Evolutionary conservation across 768 basidiomycete genomes (phyloP), one percentile per base, ranked within the genome.

Genomic region (Trametes cingulata): DNA sequence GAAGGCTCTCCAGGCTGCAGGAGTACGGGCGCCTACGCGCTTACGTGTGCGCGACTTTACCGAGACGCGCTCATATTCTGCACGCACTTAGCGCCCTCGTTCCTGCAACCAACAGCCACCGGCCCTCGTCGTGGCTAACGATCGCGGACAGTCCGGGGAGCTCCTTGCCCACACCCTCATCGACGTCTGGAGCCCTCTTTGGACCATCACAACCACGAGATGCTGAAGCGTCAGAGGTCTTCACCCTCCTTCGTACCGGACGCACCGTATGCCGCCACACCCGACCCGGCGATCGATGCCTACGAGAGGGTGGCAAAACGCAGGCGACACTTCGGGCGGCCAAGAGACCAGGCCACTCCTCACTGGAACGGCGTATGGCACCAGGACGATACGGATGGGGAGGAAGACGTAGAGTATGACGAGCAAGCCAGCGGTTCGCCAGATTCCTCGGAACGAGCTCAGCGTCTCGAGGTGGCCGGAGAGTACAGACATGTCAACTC

Each of bases 401-500:
- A 67, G 41, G 72, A 72, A 27, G 65, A 70, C 50, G 61, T 56
- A 36, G 66, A 65, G 10, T 48, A 56, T 19, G 65, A 61, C 12
- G 60, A 64, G 39, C 45, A 41, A 14, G n/a, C 20, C 22, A 22
- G 40, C 13, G 48, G 19, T n/a, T 53, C 8, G 6, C 1, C 8
- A 22, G 43, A 24, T 25, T 42, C 19, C 22, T 56, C 53, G n/a
- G 57, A 61, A 19, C 42, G 39, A 17, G 60, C 53, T 8, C 55
- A 49, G n/a, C 66, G 68, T 53, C 62, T 63, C 36, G 57, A 66
- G 59, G 55, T 62, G 43, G 60, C 71, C 13, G 71, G 70, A 48
- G 74, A 66, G 74, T 93, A 92, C 75, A 80, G 81, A 68, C 74
- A 77, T 33, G 76, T 82, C 56, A 93, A 93, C 72, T 80, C 65